Evolutionary conservation across 208 protist species (phyloP).

Genomic region (Trypanosoma congolense): DNA sequence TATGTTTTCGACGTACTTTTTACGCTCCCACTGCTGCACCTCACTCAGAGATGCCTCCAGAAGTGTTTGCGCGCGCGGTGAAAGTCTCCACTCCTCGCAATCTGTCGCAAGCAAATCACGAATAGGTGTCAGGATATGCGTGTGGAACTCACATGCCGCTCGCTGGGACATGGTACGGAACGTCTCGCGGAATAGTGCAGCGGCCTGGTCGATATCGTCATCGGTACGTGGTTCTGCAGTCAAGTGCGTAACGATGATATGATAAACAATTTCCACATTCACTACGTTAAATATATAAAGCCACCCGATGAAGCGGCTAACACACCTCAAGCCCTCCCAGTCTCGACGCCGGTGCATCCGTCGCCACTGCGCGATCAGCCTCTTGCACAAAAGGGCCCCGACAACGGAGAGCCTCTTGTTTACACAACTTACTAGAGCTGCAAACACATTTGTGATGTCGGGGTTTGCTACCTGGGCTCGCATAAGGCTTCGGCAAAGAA

Average conservation of each 20-base stretch:
- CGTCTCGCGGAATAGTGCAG: constrained; percentile 61
- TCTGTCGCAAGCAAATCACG: constrained; percentile 81
- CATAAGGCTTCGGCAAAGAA: constrained; percentile 92
- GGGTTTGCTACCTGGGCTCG: constrained; percentile 93
- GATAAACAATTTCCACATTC: constrained; percentile 66
- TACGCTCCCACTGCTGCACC: constrained; percentile 82
- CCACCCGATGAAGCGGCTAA: constrained; percentile 58
- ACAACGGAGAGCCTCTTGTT: constrained; percentile 98
- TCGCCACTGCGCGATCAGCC: constrained; percentile 90
- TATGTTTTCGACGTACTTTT: constrained; percentile 65
- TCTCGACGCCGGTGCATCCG: constrained; percentile 87
- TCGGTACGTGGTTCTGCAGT: constrained; percentile 89
- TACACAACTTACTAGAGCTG: constrained; percentile 92
- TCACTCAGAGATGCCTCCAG: constrained; percentile 94
- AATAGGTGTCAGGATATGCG: constrained; percentile 69
- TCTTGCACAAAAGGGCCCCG: constrained; percentile 91
- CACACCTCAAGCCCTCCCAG: constrained; percentile 78
- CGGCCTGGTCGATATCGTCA: constrained; percentile 93
- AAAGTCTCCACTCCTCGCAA: constrained; percentile 91
- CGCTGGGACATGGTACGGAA: constrained; percentile 67
- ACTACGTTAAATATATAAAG: constrained; percentile 83
- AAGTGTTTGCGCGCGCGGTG: constrained; percentile 93
- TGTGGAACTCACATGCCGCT: constrained; percentile 54
- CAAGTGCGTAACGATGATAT: constrained; percentile 71
- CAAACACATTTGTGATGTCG: constrained; percentile 94